These are phyloP conservation scores for Aureobasidium lini DNA, from an alignment of 2,329 filamentous ascomycete species.

Conservation along the genomic window DNA sequence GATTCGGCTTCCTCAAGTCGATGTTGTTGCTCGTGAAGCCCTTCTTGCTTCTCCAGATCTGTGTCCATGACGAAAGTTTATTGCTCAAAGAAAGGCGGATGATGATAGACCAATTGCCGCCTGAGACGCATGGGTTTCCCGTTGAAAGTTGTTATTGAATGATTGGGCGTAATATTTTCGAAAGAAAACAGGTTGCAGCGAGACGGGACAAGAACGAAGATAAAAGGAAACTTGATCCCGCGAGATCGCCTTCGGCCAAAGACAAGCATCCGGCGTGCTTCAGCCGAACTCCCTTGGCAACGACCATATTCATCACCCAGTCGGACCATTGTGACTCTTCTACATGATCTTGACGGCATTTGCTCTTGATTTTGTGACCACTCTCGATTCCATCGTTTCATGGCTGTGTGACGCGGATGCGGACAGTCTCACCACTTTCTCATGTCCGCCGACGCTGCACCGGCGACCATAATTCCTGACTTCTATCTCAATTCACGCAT, in stretches of 20 bases:
- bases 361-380: not conserved
- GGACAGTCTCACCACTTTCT: not conserved
- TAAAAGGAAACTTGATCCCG: not conserved
- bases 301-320: not conserved
- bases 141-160: no score
- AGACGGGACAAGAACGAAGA: not conserved
- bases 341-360: no score
- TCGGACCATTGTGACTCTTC: not conserved
- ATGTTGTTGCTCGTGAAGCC: not conserved
- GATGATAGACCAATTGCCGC: not conserved
- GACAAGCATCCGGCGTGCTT: not conserved
- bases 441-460: not conserved
- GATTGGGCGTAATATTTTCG: no score
- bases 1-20: not conserved
- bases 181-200: not conserved
- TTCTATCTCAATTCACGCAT: not conserved
- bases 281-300: not conserved
- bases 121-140: not conserved
- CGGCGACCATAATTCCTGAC: not conserved
- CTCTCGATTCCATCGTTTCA: not conserved
- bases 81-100: not conserved
- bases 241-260: slow-evolving; percentile 4
- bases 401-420: no score
- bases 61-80: not conserved
- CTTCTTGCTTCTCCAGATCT: not conserved